A percentile compares a stretch with the other conserved stretches of the same genome.
Evolutionary conservation across 208 protist species (phyloP).

Genomic region (Wallacemonas collosoma): DNA sequence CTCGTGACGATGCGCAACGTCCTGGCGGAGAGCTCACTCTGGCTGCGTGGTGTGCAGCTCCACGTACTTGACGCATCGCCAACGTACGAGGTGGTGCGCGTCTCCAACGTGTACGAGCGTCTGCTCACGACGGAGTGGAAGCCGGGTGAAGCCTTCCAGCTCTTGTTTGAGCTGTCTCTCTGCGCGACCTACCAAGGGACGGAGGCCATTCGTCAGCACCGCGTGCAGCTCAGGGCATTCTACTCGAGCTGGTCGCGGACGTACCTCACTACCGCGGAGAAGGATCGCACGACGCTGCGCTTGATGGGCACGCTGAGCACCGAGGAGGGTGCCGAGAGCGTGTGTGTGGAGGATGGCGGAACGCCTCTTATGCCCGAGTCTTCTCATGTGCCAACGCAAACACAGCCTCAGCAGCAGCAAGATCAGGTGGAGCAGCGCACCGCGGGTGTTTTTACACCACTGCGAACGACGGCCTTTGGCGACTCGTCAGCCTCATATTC

Average conservation of each 20-base stretch:
- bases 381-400: neutral
- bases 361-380: neutral
- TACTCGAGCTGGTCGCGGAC: slow-evolving; percentile 77
- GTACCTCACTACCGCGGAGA: slow-evolving; percentile 27
- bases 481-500: no score
- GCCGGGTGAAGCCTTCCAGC: slow-evolving; percentile 42
- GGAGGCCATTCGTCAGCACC: slow-evolving; percentile 40
- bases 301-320: slow-evolving; percentile 9
- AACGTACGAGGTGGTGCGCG: slow-evolving; percentile 68
- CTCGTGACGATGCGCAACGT: slow-evolving; percentile 66
- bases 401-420: neutral
- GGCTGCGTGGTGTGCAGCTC: slow-evolving; percentile 75
- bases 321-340: slow-evolving; percentile 1
- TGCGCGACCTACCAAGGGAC: slow-evolving; percentile 29
- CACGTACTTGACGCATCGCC: slow-evolving; percentile 48
- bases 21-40: slow-evolving; percentile 66
- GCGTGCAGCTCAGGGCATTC: slow-evolving; percentile 68
- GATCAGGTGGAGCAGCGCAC: neutral
- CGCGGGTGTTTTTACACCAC: slow-evolving; percentile 1
- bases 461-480: neutral
- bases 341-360: neutral
- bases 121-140: slow-evolving; percentile 74
- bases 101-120: slow-evolving; percentile 53
- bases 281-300: slow-evolving; percentile 12
- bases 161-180: slow-evolving; percentile 74